Percentiles rank a stretch among this genome's conserved stretches.
phyloP scores from a whole-genome alignment of 2,329 filamentous ascomycete species.

The Fusarium equiseti region DNA sequence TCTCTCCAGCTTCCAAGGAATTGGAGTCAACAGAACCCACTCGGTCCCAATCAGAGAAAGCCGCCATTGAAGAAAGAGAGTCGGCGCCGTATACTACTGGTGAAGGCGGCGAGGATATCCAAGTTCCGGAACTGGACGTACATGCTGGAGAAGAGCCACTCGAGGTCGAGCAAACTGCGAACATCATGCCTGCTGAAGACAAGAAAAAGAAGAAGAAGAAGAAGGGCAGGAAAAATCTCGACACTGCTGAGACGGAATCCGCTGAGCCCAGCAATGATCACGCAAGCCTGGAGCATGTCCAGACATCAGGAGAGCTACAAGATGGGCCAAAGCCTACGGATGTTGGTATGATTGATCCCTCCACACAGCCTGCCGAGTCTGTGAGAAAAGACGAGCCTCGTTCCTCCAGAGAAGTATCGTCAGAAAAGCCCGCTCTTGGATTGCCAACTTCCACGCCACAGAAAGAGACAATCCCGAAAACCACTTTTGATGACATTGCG shows the following conservation, averaged over 20 bases:
- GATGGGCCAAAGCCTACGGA: not conserved
- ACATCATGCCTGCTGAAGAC: slow-evolving; percentile 17
- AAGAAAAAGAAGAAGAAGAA: slow-evolving; percentile 40
- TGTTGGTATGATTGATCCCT: not conserved
- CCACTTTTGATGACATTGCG: not conserved
- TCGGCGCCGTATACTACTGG: not conserved
- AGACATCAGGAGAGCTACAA: not conserved
- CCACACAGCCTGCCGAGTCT: not conserved
- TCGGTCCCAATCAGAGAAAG: not conserved
- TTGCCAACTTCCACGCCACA: slow-evolving; percentile 1
- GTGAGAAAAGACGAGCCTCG: not conserved
- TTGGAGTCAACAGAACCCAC: not conserved
- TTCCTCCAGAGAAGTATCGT: not conserved
- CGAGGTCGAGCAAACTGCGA: not conserved
- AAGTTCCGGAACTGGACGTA: not conserved
- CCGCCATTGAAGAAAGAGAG: not conserved
- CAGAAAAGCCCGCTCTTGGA: not conserved
- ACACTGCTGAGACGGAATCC: not conserved
- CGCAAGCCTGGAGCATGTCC: not conserved
- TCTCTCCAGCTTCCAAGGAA: not conserved
- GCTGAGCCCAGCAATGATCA: not conserved
- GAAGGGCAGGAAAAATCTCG: not conserved
- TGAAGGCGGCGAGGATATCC: not conserved
- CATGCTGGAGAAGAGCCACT: not conserved
- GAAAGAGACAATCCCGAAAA: not conserved